phyloP scores from a whole-genome alignment of 1,139 yeast species.

The Suhomyces chickasaworum region DNA sequence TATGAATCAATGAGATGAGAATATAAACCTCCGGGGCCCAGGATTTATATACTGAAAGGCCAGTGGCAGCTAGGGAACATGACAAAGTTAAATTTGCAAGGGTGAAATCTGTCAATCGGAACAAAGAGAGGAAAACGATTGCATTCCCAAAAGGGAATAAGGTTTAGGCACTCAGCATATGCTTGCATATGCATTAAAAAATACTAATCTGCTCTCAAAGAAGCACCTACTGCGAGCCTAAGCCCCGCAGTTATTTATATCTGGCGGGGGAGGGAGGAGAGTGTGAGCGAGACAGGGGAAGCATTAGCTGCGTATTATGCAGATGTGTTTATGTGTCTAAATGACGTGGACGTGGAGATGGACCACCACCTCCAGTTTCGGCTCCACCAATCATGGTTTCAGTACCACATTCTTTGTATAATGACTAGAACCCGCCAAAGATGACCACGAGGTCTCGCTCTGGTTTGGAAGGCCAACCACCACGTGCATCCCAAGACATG shows the following conservation, averaged over 20 bases:
- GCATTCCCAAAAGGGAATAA: slow-evolving; percentile 1
- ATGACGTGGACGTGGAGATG: not conserved
- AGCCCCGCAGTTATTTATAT: slow-evolving; percentile 5
- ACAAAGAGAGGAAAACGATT: slow-evolving; percentile 3
- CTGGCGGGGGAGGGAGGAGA: slow-evolving; percentile 1
- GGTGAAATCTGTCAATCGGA: slow-evolving; percentile 14
- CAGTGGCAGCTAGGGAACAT: not conserved
- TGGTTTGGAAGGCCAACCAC: too few species aligned
- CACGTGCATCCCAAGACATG: not conserved
- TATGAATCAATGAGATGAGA: not conserved
- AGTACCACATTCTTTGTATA: too few species aligned
- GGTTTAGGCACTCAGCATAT: slow-evolving; percentile 2
- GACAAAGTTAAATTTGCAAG: slow-evolving; percentile 1
- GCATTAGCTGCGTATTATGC: not conserved
- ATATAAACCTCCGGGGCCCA: not conserved
- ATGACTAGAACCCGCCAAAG: too few species aligned
- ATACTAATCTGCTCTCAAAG: not conserved
- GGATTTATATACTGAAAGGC: not conserved
- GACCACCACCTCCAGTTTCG: too few species aligned
- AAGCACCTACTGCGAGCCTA: slow-evolving; percentile 1
- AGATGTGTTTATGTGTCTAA: not conserved
- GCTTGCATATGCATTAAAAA: slow-evolving; percentile 7
- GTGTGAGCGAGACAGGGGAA: not conserved
- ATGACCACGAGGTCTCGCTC: too few species aligned
- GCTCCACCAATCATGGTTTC: too few species aligned